Conservation (phyloP, 2,329 filamentous ascomycete species). For the Bipolaris cookei region DNA sequence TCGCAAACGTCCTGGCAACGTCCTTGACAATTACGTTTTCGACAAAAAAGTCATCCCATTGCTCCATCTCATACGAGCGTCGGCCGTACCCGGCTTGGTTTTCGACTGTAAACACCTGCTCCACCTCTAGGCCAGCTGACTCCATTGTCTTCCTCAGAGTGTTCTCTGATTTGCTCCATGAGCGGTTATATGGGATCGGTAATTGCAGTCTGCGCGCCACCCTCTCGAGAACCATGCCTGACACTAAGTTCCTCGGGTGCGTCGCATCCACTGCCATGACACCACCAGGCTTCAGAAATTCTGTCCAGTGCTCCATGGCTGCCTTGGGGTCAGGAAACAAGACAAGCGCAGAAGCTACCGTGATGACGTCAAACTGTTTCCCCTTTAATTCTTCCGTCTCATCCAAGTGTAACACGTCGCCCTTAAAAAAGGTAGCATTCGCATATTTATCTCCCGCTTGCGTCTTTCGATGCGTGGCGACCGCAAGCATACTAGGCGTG, state of each 20-base stretch:
- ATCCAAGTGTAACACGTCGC: slow-evolving; percentile 49
- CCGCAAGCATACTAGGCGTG: slow-evolving; percentile 49
- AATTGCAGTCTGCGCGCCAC: slow-evolving; percentile 43
- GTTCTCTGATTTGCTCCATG: slow-evolving; percentile 45
- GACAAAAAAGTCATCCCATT: slow-evolving; percentile 48
- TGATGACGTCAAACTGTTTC: slow-evolving; percentile 46
- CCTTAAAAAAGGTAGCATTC: slow-evolving; percentile 46
- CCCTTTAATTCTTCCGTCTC: slow-evolving; percentile 32
- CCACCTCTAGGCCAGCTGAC: slow-evolving; percentile 46
- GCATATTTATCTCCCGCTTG: slow-evolving; percentile 34
- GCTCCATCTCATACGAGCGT: slow-evolving; percentile 36
- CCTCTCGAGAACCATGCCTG: slow-evolving; percentile 49
- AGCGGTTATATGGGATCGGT: slow-evolving; percentile 47
- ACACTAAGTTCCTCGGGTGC: slow-evolving; percentile 47
- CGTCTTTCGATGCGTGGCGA: slow-evolving; percentile 43
- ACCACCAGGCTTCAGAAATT: slow-evolving; percentile 51
- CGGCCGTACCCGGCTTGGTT: slow-evolving; percentile 44
- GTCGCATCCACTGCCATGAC: slow-evolving; percentile 49
- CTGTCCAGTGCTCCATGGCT: slow-evolving; percentile 48
- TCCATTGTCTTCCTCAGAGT: slow-evolving; percentile 42
- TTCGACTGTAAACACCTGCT: slow-evolving; percentile 40
- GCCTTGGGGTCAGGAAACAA: slow-evolving; percentile 48
- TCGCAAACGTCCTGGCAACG: slow-evolving; percentile 35
- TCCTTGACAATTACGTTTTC: slow-evolving; percentile 39
- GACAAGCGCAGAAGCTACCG: slow-evolving; percentile 51